Evolutionary conservation across 2,329 filamentous ascomycete genomes (phyloP).

Genomic region (Phyllosticta ampelicida): DNA sequence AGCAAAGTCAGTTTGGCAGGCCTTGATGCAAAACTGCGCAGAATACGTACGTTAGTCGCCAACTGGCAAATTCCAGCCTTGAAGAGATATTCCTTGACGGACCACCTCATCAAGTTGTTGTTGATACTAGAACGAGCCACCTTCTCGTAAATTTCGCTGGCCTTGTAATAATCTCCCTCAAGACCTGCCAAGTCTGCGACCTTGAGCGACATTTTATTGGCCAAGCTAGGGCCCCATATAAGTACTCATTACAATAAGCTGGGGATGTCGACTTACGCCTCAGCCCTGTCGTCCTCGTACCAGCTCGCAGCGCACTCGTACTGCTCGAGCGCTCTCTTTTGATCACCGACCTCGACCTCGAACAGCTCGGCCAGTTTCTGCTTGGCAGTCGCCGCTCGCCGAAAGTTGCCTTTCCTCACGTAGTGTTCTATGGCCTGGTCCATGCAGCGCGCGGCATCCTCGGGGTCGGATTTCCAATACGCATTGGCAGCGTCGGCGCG

Average conservation of each 20-base stretch:
- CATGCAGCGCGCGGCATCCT: constrained; percentile 53
- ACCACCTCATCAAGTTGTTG: constrained; percentile 90
- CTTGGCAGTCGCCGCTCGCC: constrained; percentile 75
- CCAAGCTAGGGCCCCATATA: constrained; percentile 46
- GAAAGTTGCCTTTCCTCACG: constrained; percentile 79
- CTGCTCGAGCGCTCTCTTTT: constrained; percentile 60
- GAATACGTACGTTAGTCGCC: constrained; percentile 39
- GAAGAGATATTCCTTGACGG: constrained; percentile 89
- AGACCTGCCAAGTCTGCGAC: constrained; percentile 78
- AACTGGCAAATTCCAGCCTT: constrained; percentile 91
- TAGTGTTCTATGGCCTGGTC: constrained; percentile 67
- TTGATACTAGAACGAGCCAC: constrained; percentile 67
- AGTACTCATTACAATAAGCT: background rate
- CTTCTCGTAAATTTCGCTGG: constrained; percentile 57
- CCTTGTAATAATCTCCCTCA: constrained; percentile 72
- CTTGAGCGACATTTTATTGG: constrained; percentile 90
- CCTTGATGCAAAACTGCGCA: background rate
- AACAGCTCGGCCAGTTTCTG: constrained; percentile 80
- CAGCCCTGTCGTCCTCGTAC: constrained; percentile 78
- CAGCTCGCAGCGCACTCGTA: constrained; percentile 74
- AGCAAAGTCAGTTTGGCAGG: background rate
- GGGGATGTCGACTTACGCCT: constrained; percentile 49
- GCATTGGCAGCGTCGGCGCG: constrained; percentile 81
- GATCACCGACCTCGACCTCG: constrained; percentile 68
- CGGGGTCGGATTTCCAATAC: constrained; percentile 74